Base-by-base conservation (phyloP, 192 early-diverging fungal species). In the Backusella macrospora region DNA sequence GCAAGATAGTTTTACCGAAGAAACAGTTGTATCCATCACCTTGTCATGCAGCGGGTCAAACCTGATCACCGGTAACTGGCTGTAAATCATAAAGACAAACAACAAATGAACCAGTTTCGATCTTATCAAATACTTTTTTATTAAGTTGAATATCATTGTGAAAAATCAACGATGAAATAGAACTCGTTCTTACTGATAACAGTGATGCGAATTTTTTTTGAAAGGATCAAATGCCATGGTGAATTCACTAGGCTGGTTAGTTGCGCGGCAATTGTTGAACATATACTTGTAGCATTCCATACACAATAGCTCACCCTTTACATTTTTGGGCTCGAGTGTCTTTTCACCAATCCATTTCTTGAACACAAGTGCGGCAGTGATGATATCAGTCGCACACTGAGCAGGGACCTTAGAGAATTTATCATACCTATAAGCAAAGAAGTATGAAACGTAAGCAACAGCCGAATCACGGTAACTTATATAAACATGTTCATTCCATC, bases 401-500 rank as follows among this genome's bases (percentile, higher is more conserved):
- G 92, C 92, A 68, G 93, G 89, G 59, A 89, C 83, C 79, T 83
- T 91, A 62, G 93, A 88, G 62, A 89, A 76, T 78, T 86, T 90
- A 80, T 98, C 95, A 80, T 99, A 95, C 81, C 90, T 91, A 84
- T 93, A 97, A 59, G 90, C 87, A 83, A 93, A 99, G 77, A 98
- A 99, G 89, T 99, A 99, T 76, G 91, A 95, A 70, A 99, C 96
- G 75, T 94, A 93, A 77, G 96, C 87, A 46, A 95, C 94, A n/a
- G 96, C 93, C 9, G 96, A 94, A 75, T 99, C 98, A 70, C 96
- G 91, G 87, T 98, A 98, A 34, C 89, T 92, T 81, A 93, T 89
- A 83, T 99, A 99, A 71, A 94, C 94, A 59, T 92, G 87, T 65
- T 96, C 95, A 77, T 94, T 93, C 98, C 98, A 99, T 93, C 98